phyloP scores from a whole-genome alignment of 306 rosid species.

The Ochetophila trinervis region DNA sequence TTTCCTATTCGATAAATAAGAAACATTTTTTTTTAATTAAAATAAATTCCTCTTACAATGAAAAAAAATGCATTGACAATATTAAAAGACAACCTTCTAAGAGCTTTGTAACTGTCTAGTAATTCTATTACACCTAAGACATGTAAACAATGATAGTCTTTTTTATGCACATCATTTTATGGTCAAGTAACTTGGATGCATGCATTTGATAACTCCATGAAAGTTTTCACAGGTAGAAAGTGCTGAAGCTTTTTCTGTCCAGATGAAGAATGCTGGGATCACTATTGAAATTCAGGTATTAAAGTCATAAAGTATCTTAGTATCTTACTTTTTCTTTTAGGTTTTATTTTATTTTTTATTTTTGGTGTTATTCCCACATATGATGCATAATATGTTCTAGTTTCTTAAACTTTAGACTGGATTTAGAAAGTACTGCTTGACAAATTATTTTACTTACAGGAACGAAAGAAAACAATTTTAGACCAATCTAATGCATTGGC shows the following conservation, averaged over 20 bases:
- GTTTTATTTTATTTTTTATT: background rate
- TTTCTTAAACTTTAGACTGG: background rate
- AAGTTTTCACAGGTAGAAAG: constrained; percentile 56
- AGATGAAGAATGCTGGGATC: constrained; percentile 54
- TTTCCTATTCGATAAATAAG: too few relatives aligned
- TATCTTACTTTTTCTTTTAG: background rate
- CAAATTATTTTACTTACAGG: constrained; percentile 40
- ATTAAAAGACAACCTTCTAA: too few relatives aligned
- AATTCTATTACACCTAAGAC: too few relatives aligned
- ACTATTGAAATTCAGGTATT: constrained; percentile 68
- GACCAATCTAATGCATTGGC: constrained; percentile 66
- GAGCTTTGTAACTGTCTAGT: too few relatives aligned
- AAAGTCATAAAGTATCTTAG: background rate
- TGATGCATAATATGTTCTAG: background rate
- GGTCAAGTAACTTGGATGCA: background rate
- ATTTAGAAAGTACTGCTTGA: background rate
- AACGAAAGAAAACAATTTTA: constrained; percentile 55
- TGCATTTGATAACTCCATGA: background rate
- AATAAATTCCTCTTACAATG: too few relatives aligned
- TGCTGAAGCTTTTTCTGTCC: constrained; percentile 72
- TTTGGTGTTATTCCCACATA: background rate
- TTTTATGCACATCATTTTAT: background rate
- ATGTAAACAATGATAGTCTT: background rate
- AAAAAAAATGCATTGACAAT: too few relatives aligned
- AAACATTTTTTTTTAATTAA: too few relatives aligned